Evolutionary conservation across 2,329 filamentous ascomycete species (phyloP).

Genomic region (Pseudofabraea citricarpa): DNA sequence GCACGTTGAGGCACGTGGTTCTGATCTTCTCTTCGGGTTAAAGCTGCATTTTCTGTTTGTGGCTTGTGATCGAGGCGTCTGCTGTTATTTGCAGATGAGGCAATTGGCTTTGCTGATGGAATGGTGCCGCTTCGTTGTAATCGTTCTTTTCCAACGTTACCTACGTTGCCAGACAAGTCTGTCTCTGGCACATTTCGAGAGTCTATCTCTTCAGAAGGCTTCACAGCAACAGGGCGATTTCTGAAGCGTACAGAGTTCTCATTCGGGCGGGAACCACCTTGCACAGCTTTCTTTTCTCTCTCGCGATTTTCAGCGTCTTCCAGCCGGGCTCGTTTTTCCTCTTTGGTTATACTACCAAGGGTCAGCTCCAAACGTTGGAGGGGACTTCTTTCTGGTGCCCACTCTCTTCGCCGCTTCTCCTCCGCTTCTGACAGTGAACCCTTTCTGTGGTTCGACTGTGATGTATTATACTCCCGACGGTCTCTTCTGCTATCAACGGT

Average conservation of each 20-base stretch:
- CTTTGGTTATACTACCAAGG: constrained; percentile 88
- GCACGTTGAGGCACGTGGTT: constrained; percentile 37
- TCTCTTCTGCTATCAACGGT: constrained; percentile 11
- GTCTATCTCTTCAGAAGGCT: constrained; percentile 19
- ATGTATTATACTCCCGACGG: constrained; percentile 13
- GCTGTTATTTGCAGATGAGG: constrained; percentile 9
- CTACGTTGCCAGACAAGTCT: constrained; percentile 28
- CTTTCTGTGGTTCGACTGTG: constrained; percentile 26
- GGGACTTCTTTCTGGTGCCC: constrained; percentile 81
- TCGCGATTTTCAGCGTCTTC: constrained; percentile 75
- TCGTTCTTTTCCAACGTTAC: constrained; percentile 29
- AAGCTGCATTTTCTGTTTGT: constrained; percentile 7
- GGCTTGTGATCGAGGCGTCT: constrained; percentile 22
- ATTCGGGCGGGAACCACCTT: constrained; percentile 15
- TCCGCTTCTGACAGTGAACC: constrained; percentile 29
- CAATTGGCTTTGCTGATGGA: constrained; percentile 15
- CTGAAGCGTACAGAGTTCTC: constrained; percentile 27
- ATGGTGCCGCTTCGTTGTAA: constrained; percentile 28
- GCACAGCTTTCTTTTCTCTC: constrained; percentile 44
- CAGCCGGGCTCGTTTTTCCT: constrained; percentile 83
- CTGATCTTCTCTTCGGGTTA: neutral
- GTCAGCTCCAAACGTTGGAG: constrained; percentile 90
- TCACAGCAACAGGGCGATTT: constrained; percentile 21
- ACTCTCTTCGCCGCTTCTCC: constrained; percentile 44
- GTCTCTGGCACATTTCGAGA: constrained; percentile 20